A percentile compares a stretch with the other conserved stretches of the same genome.
Conservation (phyloP, 2,329 filamentous ascomycete species). For the Sporothrix luriei region DNA sequence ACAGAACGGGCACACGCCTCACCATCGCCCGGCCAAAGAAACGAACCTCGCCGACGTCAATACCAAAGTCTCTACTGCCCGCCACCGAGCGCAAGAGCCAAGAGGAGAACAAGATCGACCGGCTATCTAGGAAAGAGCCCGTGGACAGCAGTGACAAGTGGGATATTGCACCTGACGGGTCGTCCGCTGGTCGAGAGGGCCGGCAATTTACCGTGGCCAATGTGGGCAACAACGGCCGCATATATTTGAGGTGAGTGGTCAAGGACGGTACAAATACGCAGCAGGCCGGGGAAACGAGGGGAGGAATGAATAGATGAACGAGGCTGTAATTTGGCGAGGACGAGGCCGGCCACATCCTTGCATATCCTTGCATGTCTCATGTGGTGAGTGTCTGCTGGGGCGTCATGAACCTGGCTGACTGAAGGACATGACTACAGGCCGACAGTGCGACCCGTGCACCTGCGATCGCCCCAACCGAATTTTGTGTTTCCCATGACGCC, state of each 20-base stretch:
- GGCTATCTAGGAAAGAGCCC: conserved; percentile 53
- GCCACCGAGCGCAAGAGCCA: conserved; percentile 52
- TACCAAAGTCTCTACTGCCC: conserved; percentile 49
- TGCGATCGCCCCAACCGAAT: conserved; percentile 62
- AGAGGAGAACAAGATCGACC: conserved; percentile 45
- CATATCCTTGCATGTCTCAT: conserved; percentile 20
- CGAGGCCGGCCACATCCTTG: background rate
- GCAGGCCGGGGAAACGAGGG: background rate
- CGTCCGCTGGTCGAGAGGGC: conserved; percentile 64
- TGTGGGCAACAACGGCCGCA: conserved; percentile 79
- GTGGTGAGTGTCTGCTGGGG: background rate
- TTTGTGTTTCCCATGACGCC: conserved; percentile 65
- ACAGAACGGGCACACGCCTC: conserved; percentile 33
- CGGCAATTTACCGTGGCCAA: conserved; percentile 79
- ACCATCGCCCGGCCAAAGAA: conserved; percentile 38
- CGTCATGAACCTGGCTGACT: conserved; percentile 22
- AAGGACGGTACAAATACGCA: background rate
- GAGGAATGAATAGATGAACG: background rate
- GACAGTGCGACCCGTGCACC: conserved; percentile 62
- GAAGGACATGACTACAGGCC: conserved; percentile 49
- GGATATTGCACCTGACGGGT: conserved; percentile 62
- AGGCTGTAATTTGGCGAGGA: conserved; percentile 20
- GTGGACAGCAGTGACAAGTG: conserved; percentile 60
- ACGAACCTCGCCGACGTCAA: conserved; percentile 38
- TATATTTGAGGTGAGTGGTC: conserved; percentile 71